phyloP scores from a whole-genome alignment of 2,329 filamentous ascomycete species.

The Endothia cerciana region DNA sequence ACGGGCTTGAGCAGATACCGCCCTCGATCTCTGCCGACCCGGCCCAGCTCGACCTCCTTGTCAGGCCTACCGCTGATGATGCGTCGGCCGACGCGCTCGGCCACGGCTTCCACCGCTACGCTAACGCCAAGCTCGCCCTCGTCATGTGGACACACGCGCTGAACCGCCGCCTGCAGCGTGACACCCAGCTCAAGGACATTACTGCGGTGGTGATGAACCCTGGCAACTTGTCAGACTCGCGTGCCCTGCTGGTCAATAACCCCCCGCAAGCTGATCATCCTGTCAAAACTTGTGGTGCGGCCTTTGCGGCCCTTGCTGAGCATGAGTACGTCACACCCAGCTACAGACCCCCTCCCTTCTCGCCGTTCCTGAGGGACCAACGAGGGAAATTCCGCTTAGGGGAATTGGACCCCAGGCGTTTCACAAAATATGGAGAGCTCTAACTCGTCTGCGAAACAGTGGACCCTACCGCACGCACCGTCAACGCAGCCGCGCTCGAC shows the following conservation, averaged over 20 bases:
- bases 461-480: conserved; percentile 39
- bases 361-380: no score
- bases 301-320: conserved; percentile 35
- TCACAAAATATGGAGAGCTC: no score
- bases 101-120: conserved; percentile 49
- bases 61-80: conserved; percentile 39
- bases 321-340: conserved; percentile 16
- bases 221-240: conserved; percentile 42
- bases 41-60: conserved; percentile 38
- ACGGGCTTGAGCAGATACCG: conserved; percentile 40
- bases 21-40: conserved; percentile 39
- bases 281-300: conserved; percentile 35
- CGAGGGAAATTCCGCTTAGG: no score
- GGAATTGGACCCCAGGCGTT: no score
- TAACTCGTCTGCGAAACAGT: conserved; percentile 18
- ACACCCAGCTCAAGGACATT: conserved; percentile 35
- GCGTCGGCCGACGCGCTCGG: conserved; percentile 38
- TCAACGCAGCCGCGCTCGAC: conserved; percentile 35
- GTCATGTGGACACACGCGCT: conserved; percentile 47
- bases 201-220: conserved; percentile 38
- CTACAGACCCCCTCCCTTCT: no score
- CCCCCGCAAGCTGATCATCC: conserved; percentile 32
- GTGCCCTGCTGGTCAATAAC: conserved; percentile 42
- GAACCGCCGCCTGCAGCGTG: conserved; percentile 39
- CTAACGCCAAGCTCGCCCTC: conserved; percentile 44